Conservation (phyloP, 2,329 filamentous ascomycete genomes). For the Metarhizium robertsii region DNA sequence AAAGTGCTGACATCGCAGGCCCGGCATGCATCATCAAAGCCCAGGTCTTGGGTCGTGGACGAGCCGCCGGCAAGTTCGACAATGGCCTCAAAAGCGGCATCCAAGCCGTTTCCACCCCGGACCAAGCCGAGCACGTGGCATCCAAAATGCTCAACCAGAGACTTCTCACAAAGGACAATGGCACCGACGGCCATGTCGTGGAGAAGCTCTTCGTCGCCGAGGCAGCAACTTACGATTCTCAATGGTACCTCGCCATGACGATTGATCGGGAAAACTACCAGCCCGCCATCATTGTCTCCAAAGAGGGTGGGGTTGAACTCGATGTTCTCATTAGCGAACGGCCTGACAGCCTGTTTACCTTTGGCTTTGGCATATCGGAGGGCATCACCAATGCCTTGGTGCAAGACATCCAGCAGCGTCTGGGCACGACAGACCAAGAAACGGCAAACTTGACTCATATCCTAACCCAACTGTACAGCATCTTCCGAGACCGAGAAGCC, state of each 20-base stretch:
- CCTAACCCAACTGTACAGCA: conserved; percentile 14
- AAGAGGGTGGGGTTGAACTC: conserved; percentile 10
- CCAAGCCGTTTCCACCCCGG: conserved; percentile 6
- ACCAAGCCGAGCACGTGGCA: conserved; percentile 12
- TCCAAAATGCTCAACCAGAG: conserved; percentile 11
- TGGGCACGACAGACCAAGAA: conserved; percentile 1
- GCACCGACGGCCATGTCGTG: conserved; percentile 9
- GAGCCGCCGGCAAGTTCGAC: conserved; percentile 6
- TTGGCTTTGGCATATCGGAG: conserved; percentile 15
- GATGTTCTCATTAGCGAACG: conserved; percentile 8
- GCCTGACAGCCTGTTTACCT: conserved; percentile 5
- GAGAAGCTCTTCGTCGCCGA: conserved; percentile 28
- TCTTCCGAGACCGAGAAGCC: conserved; percentile 39
- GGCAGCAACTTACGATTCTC: conserved; percentile 15
- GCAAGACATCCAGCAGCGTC: conserved; percentile 4
- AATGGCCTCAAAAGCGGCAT: conserved; percentile 6
- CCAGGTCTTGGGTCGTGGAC: conserved; percentile 14
- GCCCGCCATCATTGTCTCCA: conserved; percentile 28
- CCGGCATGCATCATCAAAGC: conserved; percentile 16
- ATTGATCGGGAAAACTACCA: conserved; percentile 31
- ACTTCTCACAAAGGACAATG: background rate
- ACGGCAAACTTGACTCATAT: conserved; percentile 11
- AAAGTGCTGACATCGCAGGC: conserved; percentile 8
- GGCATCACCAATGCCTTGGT: conserved; percentile 19
- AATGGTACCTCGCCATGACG: conserved; percentile 32